Evolutionary conservation across 1,284 basidiomycete genomes (phyloP).

Genomic region (Tetrapyrgos nigripes): DNA sequence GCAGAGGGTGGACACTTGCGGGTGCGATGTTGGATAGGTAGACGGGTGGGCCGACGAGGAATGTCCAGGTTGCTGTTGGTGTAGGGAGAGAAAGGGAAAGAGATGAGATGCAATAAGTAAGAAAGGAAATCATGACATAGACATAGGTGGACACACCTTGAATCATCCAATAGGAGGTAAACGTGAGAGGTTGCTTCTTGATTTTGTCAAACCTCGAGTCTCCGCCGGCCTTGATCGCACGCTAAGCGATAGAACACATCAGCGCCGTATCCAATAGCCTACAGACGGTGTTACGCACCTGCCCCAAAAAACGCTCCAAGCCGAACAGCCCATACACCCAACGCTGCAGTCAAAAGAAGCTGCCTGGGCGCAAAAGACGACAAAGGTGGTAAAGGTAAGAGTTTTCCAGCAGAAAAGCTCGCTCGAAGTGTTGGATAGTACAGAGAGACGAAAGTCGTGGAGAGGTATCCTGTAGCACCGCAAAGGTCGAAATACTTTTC

Average conservation of each 20-base stretch:
- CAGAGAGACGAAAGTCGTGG: constrained; percentile 66
- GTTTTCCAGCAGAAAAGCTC: constrained; percentile 47
- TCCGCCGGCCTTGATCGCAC: constrained; percentile 48
- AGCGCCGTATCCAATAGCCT: not conserved
- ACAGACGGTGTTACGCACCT: constrained; percentile 44
- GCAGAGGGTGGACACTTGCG: constrained; percentile 57
- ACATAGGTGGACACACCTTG: constrained; percentile 52
- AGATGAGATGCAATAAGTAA: not conserved
- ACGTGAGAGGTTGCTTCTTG: constrained; percentile 65
- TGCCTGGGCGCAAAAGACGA: constrained; percentile 66
- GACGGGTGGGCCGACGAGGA: constrained; percentile 72
- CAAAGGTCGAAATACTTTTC: constrained; percentile 65
- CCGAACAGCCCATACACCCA: constrained; percentile 65
- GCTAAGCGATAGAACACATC: constrained; percentile 26
- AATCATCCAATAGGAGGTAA: constrained; percentile 72
- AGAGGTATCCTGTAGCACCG: constrained; percentile 73
- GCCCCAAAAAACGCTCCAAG: constrained; percentile 69
- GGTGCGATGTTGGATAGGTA: constrained; percentile 75
- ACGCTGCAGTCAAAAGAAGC: constrained; percentile 57
- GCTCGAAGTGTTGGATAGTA: constrained; percentile 63
- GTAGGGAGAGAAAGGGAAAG: no score
- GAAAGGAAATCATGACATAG: not conserved
- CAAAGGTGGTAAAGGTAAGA: constrained; percentile 47
- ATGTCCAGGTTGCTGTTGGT: constrained; percentile 70
- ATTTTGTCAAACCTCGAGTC: constrained; percentile 78